Evolutionary conservation across 495 filamentous ascomycete species (phyloP).

Genomic region (Talaromyces thailandensis): DNA sequence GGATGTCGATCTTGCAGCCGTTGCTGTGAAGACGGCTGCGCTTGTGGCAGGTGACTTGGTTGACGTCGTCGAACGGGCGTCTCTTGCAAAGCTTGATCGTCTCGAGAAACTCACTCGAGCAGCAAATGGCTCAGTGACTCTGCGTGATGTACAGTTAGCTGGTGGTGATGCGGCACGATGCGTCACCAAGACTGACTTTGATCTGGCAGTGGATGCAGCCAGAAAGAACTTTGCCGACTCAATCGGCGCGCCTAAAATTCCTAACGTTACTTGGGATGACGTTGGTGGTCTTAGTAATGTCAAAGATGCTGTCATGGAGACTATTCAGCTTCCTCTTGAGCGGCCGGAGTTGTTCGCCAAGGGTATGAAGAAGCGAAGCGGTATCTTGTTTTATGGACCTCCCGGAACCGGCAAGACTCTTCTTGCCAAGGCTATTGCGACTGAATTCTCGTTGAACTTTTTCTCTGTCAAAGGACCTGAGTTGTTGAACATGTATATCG

Average conservation of each 20-base stretch:
- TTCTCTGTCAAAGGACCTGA: slow-evolving; percentile 98
- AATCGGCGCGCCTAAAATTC: slow-evolving; percentile 96
- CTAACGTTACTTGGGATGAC: slow-evolving; percentile 93
- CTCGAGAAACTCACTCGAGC: slow-evolving; percentile 57
- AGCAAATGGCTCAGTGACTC: slow-evolving; percentile 39
- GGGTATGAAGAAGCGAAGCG: slow-evolving; percentile 97
- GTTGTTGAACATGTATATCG: slow-evolving; percentile 98
- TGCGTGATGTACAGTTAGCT: slow-evolving; percentile 80
- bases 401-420: slow-evolving; percentile 96
- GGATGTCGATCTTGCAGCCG: slow-evolving; percentile 71
- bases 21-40: slow-evolving; percentile 92
- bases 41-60: slow-evolving; percentile 89
- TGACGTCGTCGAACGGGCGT: slow-evolving; percentile 86
- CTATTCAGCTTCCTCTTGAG: slow-evolving; percentile 88
- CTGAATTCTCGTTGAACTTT: slow-evolving; percentile 97
- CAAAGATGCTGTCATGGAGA: slow-evolving; percentile 93
- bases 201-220: slow-evolving; percentile 82
- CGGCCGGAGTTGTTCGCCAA: slow-evolving; percentile 92
- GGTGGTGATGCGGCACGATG: slow-evolving; percentile 73
- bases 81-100: slow-evolving; percentile 62
- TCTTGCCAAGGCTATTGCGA: slow-evolving; percentile 94
- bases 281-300: slow-evolving; percentile 90
- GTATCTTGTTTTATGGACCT: slow-evolving; percentile 96
- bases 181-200: slow-evolving; percentile 81
- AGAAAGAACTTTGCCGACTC: slow-evolving; percentile 96